These are phyloP conservation scores for Pythium aquatile DNA, from an alignment of 352 stramenopile species.

Conservation along the genomic window DNA sequence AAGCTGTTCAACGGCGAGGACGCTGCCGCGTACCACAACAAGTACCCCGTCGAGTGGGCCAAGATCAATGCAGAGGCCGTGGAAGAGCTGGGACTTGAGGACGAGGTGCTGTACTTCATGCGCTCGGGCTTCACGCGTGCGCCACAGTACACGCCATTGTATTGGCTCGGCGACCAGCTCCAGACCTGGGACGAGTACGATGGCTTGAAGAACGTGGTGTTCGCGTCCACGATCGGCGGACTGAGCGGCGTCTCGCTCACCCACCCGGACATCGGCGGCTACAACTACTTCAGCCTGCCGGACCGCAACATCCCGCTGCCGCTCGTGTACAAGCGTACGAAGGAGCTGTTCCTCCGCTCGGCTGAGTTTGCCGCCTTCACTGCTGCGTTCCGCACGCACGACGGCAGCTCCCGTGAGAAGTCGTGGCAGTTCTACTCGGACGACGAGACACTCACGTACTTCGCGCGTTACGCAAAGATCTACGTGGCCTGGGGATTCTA, in stretches of 20 bases:
- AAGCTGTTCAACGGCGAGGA: constrained; percentile 2
- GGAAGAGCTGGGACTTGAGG: constrained; percentile 13
- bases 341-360: constrained; percentile 16
- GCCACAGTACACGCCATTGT: constrained; percentile 20
- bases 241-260: constrained; percentile 19
- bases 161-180: constrained; percentile 18
- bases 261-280: constrained; percentile 20
- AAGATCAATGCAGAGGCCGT: constrained; percentile 17
- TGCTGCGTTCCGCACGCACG: constrained; percentile 20
- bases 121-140: constrained; percentile 17
- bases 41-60: constrained; percentile 18
- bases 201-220: constrained; percentile 20
- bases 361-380: constrained; percentile 20
- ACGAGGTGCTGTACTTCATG: constrained; percentile 20
- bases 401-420: constrained; percentile 16
- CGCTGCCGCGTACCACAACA: constrained; percentile 14
- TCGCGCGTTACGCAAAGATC: constrained; percentile 14
- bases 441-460: constrained; percentile 14
- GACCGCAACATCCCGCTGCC: background rate
- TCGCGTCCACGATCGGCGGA: constrained; percentile 12
- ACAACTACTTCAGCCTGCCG: constrained; percentile 17
- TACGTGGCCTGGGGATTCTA: constrained; percentile 19
- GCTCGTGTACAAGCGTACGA: constrained; percentile 8
- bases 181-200: constrained; percentile 22
- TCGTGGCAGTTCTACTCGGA: constrained; percentile 21